These are phyloP conservation scores for Cladosporium colombiae DNA, from an alignment of 2,329 filamentous ascomycete genomes.

Conservation along the genomic window DNA sequence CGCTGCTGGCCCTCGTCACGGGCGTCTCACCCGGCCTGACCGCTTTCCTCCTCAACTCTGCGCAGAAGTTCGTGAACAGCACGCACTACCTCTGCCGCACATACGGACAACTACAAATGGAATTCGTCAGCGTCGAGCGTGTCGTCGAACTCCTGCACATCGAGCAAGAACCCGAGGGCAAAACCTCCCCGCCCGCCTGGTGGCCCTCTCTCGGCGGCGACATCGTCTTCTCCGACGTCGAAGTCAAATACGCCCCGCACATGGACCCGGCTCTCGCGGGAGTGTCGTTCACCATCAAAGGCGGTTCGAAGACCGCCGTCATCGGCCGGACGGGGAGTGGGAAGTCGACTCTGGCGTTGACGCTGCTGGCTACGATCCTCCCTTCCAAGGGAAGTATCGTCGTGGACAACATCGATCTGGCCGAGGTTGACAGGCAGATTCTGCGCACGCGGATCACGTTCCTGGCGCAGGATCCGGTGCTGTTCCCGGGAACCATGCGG, in stretches of 20 bases:
- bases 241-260: constrained; percentile 75
- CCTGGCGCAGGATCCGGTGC: constrained; percentile 66
- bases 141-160: constrained; percentile 79
- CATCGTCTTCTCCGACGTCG: constrained; percentile 74
- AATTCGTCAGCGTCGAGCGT: constrained; percentile 87
- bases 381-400: constrained; percentile 58
- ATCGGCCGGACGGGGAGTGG: constrained; percentile 81
- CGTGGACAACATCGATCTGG: constrained; percentile 63
- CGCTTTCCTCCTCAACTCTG: constrained; percentile 78
- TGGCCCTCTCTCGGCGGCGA: constrained; percentile 75
- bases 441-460: constrained; percentile 65
- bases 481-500: constrained; percentile 63
- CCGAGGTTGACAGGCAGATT: constrained; percentile 59
- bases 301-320: constrained; percentile 75
- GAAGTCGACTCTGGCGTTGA: constrained; percentile 73
- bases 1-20: constrained; percentile 71
- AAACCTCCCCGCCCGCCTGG: constrained; percentile 66
- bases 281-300: constrained; percentile 72
- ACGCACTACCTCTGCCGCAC: constrained; percentile 75
- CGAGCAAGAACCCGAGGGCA: constrained; percentile 70
- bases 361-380: constrained; percentile 58
- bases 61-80: constrained; percentile 66
- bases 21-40: constrained; percentile 76
- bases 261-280: constrained; percentile 71
- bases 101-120: constrained; percentile 85